Percentiles rank a stretch among this genome's conserved stretches.
phyloP scores from a whole-genome alignment of 768 basidiomycete genomes.

The Ephemerocybe angulata region DNA sequence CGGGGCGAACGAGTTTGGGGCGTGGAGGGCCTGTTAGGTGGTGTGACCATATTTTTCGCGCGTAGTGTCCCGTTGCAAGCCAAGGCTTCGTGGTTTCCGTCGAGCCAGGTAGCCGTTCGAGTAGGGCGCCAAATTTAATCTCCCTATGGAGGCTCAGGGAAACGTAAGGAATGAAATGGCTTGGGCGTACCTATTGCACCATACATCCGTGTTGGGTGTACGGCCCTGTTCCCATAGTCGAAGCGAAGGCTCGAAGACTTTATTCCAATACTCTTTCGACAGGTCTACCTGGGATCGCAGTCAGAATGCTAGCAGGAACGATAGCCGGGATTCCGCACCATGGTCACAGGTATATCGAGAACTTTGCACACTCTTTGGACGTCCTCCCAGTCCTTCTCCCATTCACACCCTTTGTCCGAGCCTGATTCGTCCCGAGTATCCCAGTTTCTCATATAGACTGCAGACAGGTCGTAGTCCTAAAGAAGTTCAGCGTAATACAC shows the following conservation, averaged over 20 bases:
- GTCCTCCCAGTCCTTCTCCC: slow-evolving; percentile 94
- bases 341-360: slow-evolving; percentile 66
- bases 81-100: slow-evolving; percentile 43
- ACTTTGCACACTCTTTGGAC: slow-evolving; percentile 75
- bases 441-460: slow-evolving; percentile 97
- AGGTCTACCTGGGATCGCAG: slow-evolving; percentile 76
- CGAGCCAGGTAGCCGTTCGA: slow-evolving; percentile 49
- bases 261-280: slow-evolving; percentile 86
- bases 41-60: slow-evolving; percentile 56
- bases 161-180: not conserved
- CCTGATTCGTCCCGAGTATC: slow-evolving; percentile 79
- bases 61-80: slow-evolving; percentile 88
- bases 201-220: slow-evolving; percentile 92
- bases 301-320: no score
- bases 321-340: no score
- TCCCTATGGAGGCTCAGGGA: slow-evolving; percentile 37
- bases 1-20: slow-evolving; percentile 48
- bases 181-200: slow-evolving; percentile 72
- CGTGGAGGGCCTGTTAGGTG: slow-evolving; percentile 23
- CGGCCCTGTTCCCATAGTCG: slow-evolving; percentile 70
- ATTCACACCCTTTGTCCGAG: slow-evolving; percentile 80
- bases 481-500: no score
- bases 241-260: slow-evolving; percentile 86
- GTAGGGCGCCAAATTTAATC: slow-evolving; percentile 85
- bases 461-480: slow-evolving; percentile 78